A percentile compares a stretch with the other conserved stretches of the same genome.
These are phyloP conservation scores for Phycomyces blakesleeanus DNA, from an alignment of 192 early-diverging fungal species.

Conservation along the genomic window DNA sequence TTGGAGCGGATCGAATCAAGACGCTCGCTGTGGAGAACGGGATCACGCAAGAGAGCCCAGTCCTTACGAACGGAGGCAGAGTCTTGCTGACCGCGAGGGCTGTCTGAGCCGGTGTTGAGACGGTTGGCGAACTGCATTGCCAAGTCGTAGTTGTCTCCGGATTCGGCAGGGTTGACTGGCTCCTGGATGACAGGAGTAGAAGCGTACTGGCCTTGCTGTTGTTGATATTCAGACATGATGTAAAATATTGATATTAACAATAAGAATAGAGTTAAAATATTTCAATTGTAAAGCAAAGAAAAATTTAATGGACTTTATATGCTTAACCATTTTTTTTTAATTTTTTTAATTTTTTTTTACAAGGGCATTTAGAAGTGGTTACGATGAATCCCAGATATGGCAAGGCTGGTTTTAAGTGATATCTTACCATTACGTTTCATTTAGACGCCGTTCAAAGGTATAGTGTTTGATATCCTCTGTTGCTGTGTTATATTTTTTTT, in stretches of 20 bases:
- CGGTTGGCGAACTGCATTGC: slow-evolving; percentile 11
- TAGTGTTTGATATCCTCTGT: too few species aligned
- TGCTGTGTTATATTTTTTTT: too few species aligned
- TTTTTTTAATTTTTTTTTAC: too few species aligned
- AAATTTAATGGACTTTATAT: too few species aligned
- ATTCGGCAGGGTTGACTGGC: background rate
- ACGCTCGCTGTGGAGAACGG: slow-evolving; percentile 26
- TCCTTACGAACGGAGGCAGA: slow-evolving; percentile 21
- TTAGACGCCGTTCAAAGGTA: too few species aligned
- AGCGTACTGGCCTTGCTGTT: background rate
- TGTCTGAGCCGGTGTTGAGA: slow-evolving; percentile 1
- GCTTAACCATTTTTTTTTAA: too few species aligned
- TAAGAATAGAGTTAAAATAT: background rate
- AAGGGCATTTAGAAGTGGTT: too few species aligned
- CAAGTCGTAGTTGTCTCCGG: background rate
- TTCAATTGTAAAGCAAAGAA: too few species aligned
- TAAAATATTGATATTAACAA: background rate
- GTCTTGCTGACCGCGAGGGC: slow-evolving; percentile 1
- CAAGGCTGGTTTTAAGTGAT: too few species aligned
- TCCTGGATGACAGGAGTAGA: background rate
- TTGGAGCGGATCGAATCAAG: slow-evolving; percentile 37
- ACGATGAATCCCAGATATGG: too few species aligned
- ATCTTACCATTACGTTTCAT: too few species aligned
- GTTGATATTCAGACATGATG: background rate
- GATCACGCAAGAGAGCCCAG: slow-evolving; percentile 28